phyloP scores from a whole-genome alignment of 2,329 filamentous ascomycete species.

The Arachnomyces sp. region DNA sequence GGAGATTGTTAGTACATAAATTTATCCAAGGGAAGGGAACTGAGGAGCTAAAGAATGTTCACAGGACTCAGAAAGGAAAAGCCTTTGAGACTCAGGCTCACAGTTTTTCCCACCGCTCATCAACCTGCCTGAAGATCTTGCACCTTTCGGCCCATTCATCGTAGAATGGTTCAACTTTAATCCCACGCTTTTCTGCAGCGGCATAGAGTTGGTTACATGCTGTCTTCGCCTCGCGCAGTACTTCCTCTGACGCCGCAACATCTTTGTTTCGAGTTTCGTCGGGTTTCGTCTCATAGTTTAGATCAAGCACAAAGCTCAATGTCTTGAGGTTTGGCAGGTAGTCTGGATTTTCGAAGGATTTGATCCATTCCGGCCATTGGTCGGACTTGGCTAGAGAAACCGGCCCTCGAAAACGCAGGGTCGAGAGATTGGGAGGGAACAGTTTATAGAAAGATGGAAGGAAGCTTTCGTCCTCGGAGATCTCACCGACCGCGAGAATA shows the following conservation, averaged over 20 bases:
- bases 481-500: conserved; percentile 16
- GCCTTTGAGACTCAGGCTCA: conserved; percentile 15
- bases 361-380: conserved; percentile 17
- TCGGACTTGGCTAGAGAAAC: conserved; percentile 13
- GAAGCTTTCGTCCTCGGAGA: conserved; percentile 12
- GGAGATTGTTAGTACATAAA: too few species aligned
- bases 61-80: too few species aligned
- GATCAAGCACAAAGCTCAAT: conserved; percentile 19
- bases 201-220: conserved; percentile 16
- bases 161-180: conserved; percentile 13
- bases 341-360: conserved; percentile 13
- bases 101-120: conserved; percentile 15
- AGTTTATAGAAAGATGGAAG: conserved; percentile 14
- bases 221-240: conserved; percentile 9
- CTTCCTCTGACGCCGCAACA: too few species aligned
- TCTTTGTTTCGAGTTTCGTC: conserved; percentile 2
- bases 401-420: conserved; percentile 19
- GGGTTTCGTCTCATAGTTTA: conserved; percentile 7
- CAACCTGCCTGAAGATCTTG: conserved; percentile 9
- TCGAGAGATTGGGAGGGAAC: conserved; percentile 18
- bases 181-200: conserved; percentile 12
- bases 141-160: conserved; percentile 10
- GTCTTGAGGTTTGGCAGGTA: conserved; percentile 17
- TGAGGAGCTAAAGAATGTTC: too few species aligned
- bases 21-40: too few species aligned